Evolutionary conservation across 2,329 filamentous ascomycete genomes (phyloP).

Genomic region (Ophiostoma sp.): DNA sequence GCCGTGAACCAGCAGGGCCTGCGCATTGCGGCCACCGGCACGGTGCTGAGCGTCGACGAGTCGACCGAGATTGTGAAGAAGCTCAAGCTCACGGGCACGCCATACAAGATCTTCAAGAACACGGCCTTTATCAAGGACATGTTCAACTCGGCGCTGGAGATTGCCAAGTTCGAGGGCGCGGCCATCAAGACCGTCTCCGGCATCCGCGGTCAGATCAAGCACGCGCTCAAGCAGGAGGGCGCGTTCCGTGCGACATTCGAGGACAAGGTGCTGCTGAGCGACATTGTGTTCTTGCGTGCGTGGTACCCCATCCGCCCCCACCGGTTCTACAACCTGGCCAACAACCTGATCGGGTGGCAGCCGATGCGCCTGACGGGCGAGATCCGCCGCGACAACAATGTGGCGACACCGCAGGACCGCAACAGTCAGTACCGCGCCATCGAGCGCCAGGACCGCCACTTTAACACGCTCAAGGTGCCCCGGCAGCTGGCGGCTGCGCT

Average conservation of each 20-base stretch:
- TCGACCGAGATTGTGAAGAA: slow-evolving; percentile 98
- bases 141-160: slow-evolving; percentile 89
- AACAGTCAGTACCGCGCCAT: slow-evolving; percentile 78
- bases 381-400: slow-evolving; percentile 69
- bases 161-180: slow-evolving; percentile 96
- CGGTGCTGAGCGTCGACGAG: slow-evolving; percentile 90
- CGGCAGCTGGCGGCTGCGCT: slow-evolving; percentile 74
- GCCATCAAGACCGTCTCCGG: slow-evolving; percentile 94
- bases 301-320: slow-evolving; percentile 97
- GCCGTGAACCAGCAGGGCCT: slow-evolving; percentile 59
- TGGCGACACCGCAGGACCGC: slow-evolving; percentile 71
- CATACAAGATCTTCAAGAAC: slow-evolving; percentile 99
- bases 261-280: slow-evolving; percentile 94
- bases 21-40: slow-evolving; percentile 88
- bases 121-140: slow-evolving; percentile 98
- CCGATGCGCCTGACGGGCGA: slow-evolving; percentile 92
- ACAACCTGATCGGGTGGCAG: slow-evolving; percentile 87
- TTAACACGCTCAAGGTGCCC: slow-evolving; percentile 74
- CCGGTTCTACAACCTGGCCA: slow-evolving; percentile 94
- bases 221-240: slow-evolving; percentile 89
- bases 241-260: slow-evolving; percentile 97
- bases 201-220: slow-evolving; percentile 93
- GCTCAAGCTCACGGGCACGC: slow-evolving; percentile 66
- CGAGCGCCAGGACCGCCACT: slow-evolving; percentile 63
- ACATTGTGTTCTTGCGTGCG: slow-evolving; percentile 91